phyloP scores from a whole-genome alignment of 441 rosid genomes.

The Dalechampia spathulata region DNA sequence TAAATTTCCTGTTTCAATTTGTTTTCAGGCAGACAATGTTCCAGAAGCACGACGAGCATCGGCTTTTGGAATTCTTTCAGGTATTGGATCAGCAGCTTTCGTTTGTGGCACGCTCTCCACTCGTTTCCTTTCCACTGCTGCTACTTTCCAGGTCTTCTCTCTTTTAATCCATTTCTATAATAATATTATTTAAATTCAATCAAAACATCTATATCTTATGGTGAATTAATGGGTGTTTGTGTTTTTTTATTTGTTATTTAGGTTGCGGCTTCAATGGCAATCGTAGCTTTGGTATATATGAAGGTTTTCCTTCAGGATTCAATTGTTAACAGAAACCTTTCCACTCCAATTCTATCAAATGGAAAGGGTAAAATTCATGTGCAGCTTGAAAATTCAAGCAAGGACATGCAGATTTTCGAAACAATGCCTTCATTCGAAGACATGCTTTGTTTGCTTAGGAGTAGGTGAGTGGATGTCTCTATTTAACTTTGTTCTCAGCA shows the following conservation, averaged over 20 bases:
- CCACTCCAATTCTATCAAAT: conserved; percentile 32
- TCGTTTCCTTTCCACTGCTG: conserved; percentile 69
- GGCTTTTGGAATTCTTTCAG: conserved; percentile 65
- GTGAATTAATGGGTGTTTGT: not conserved
- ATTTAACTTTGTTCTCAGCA: not conserved
- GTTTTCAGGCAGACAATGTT: conserved; percentile 67
- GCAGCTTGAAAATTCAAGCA: conserved; percentile 18
- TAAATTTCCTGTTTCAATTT: not conserved
- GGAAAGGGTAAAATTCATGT: conserved; percentile 24
- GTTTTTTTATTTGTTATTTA: conserved; percentile 2
- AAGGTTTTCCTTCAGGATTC: conserved; percentile 66
- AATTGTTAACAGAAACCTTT: conserved; percentile 21
- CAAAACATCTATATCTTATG: not conserved
- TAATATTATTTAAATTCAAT: not conserved
- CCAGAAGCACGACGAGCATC: conserved; percentile 53
- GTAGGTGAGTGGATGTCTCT: conserved; percentile 37
- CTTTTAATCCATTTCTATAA: not conserved
- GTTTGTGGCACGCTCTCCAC: conserved; percentile 72
- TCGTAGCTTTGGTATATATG: conserved; percentile 53
- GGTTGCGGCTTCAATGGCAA: conserved; percentile 55
- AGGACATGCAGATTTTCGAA: conserved; percentile 27
- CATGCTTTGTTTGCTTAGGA: conserved; percentile 42
- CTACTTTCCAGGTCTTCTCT: conserved; percentile 54
- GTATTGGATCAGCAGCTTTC: conserved; percentile 66
- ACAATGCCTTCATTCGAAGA: conserved; percentile 52